phyloP scores from a whole-genome alignment of 345 rosid genomes.

The Rhodamnia argentea region DNA sequence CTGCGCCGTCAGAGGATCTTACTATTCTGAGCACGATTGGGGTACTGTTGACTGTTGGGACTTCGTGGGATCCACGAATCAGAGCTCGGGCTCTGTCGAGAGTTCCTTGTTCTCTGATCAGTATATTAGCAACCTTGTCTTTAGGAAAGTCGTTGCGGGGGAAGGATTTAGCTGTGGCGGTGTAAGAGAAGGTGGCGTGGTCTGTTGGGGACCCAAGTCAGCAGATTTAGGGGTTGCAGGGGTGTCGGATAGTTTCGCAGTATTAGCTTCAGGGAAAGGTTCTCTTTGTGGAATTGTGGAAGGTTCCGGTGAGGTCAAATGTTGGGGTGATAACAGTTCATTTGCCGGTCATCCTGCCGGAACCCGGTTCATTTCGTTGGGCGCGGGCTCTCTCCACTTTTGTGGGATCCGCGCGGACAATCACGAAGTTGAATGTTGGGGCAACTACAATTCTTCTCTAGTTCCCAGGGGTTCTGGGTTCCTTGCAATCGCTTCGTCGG shows the following conservation, averaged over 20 bases:
- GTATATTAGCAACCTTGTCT: slow-evolving; percentile 31
- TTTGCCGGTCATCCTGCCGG: slow-evolving; percentile 14
- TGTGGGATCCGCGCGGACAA: slow-evolving; percentile 80
- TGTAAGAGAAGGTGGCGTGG: slow-evolving; percentile 54
- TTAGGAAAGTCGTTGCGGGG: slow-evolving; percentile 59
- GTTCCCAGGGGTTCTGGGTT: slow-evolving; percentile 70
- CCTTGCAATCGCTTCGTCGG: slow-evolving; percentile 81
- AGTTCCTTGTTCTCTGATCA: slow-evolving; percentile 32
- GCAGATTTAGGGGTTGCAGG: slow-evolving; percentile 29
- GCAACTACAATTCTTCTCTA: slow-evolving; percentile 48
- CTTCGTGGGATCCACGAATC: slow-evolving; percentile 20
- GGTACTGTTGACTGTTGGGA: slow-evolving; percentile 84
- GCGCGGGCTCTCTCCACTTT: slow-evolving; percentile 70
- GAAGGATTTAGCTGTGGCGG: slow-evolving; percentile 86
- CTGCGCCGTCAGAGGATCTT: slow-evolving; percentile 84
- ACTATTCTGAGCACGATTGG: slow-evolving; percentile 54
- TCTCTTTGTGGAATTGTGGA: slow-evolving; percentile 53
- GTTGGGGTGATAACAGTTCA: slow-evolving; percentile 58
- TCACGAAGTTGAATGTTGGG: slow-evolving; percentile 88
- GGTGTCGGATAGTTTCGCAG: slow-evolving; percentile 20
- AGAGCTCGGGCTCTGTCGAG: slow-evolving; percentile 26
- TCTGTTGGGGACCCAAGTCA: slow-evolving; percentile 83
- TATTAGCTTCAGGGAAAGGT: slow-evolving; percentile 45
- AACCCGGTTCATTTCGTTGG: slow-evolving; percentile 37
- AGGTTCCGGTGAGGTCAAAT: slow-evolving; percentile 34